Conservation (phyloP, 2,329 filamentous ascomycete genomes). For the Chaetomiaceae sp. region DNA sequence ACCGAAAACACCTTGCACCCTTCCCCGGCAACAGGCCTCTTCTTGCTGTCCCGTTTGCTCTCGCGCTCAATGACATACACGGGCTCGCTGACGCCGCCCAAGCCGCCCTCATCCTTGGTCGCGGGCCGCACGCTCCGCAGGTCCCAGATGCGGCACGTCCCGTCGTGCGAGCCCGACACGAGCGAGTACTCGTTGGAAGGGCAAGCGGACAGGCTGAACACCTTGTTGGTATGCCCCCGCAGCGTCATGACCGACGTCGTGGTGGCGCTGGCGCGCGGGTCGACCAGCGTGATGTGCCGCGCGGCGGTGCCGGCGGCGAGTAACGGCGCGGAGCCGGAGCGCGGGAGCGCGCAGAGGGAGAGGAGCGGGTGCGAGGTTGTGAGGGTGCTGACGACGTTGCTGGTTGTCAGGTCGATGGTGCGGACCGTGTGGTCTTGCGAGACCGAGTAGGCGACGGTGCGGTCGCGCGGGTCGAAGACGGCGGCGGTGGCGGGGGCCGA, state of each 20-base stretch:
- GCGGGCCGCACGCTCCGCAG: constrained; percentile 64
- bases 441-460: constrained; percentile 84
- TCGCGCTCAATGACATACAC: constrained; percentile 74
- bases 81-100: constrained; percentile 63
- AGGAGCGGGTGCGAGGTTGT: constrained; percentile 81
- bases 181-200: constrained; percentile 74
- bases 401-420: constrained; percentile 86
- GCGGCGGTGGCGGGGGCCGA: constrained; percentile 70
- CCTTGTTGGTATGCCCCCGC: constrained; percentile 77
- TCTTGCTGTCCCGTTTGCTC: constrained; percentile 48
- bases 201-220: constrained; percentile 46
- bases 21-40: constrained; percentile 66
- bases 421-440: constrained; percentile 88
- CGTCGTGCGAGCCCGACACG: constrained; percentile 85
- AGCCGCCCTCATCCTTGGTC: constrained; percentile 55
- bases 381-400: constrained; percentile 71
- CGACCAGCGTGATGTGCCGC: constrained; percentile 86
- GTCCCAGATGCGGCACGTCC: constrained; percentile 92
- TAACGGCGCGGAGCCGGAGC: constrained; percentile 53
- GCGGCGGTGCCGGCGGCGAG: constrained; percentile 75
- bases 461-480: constrained; percentile 78
- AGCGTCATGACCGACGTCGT: constrained; percentile 85
- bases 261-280: constrained; percentile 74
- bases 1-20: constrained; percentile 89
- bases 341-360: constrained; percentile 68